phyloP scores from a whole-genome alignment of 1,284 basidiomycete species.

The Sporisorium reilianum region DNA sequence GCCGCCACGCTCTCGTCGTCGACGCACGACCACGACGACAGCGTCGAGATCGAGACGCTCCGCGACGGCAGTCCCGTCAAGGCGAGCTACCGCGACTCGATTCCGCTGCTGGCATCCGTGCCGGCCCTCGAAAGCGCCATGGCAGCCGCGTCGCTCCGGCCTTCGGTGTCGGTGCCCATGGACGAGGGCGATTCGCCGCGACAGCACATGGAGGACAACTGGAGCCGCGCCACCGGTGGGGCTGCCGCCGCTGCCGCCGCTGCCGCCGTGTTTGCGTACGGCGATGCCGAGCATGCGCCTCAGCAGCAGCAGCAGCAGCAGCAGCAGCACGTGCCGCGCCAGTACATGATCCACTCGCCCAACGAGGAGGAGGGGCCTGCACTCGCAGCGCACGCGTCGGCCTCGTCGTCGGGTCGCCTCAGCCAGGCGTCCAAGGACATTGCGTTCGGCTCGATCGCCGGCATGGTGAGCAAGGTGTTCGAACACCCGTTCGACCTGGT shows the following conservation, averaged over 20 bases:
- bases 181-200: constrained; percentile 45
- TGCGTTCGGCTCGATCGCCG: constrained; percentile 64
- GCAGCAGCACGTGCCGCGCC: neutral
- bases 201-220: constrained; percentile 40
- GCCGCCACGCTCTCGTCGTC: constrained; percentile 36
- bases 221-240: constrained; percentile 24
- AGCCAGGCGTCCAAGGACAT: constrained; percentile 65
- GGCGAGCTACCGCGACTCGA: neutral
- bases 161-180: constrained; percentile 35
- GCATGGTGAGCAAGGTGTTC: constrained; percentile 66
- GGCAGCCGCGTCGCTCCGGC: constrained; percentile 16
- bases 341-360: constrained; percentile 45
- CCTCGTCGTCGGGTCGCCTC: constrained; percentile 33
- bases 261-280: neutral
- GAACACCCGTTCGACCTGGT: constrained; percentile 68
- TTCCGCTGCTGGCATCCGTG: constrained; percentile 9
- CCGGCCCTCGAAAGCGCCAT: constrained; percentile 22
- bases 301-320: neutral
- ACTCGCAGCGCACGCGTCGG: constrained; percentile 3
- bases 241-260: too few species aligned
- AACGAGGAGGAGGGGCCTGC: constrained; percentile 38
- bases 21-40: constrained; percentile 22
- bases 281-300: neutral
- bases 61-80: constrained; percentile 24
- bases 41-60: constrained; percentile 34